A percentile compares a stretch with the other conserved stretches of the same genome.
Conservation (phyloP, 2,329 filamentous ascomycete genomes). For the Colletotrichum cuscutae region DNA sequence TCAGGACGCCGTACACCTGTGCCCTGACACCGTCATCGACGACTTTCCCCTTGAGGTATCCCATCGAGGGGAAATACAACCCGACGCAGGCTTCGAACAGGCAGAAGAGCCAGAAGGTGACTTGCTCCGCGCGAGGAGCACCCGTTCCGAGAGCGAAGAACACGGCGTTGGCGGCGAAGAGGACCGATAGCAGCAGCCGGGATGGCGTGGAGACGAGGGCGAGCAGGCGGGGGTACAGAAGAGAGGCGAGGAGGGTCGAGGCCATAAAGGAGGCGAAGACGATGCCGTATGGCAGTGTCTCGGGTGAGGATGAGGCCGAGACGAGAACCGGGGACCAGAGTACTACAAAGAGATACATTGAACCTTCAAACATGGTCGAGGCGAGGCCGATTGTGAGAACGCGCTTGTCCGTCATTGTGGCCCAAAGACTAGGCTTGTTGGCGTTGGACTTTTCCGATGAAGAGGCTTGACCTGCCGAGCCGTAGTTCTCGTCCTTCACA, state of each 20-base stretch:
- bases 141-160: constrained; percentile 47
- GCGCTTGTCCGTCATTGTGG: constrained; percentile 51
- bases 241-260: constrained; percentile 67
- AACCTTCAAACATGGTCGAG: constrained; percentile 67
- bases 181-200: constrained; percentile 48
- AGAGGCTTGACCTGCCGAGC: constrained; percentile 40
- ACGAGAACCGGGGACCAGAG: constrained; percentile 66
- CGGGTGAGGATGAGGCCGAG: constrained; percentile 42
- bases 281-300: constrained; percentile 56
- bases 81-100: constrained; percentile 66
- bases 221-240: constrained; percentile 52
- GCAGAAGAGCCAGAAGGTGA: constrained; percentile 65
- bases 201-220: constrained; percentile 29
- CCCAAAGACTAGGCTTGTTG: constrained; percentile 35
- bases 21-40: constrained; percentile 63
- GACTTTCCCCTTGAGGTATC: constrained; percentile 60
- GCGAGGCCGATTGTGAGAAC: constrained; percentile 61
- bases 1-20: constrained; percentile 63
- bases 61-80: constrained; percentile 66
- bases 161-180: constrained; percentile 48
- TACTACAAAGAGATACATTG: constrained; percentile 70
- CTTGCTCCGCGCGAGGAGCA: constrained; percentile 46
- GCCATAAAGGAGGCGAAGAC: constrained; percentile 70
- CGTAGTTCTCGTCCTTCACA: constrained; percentile 61
- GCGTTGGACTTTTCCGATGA: constrained; percentile 13